Evolutionary conservation across 331 rosid genomes (phyloP).

Genomic region (Quercus tomentella): DNA sequence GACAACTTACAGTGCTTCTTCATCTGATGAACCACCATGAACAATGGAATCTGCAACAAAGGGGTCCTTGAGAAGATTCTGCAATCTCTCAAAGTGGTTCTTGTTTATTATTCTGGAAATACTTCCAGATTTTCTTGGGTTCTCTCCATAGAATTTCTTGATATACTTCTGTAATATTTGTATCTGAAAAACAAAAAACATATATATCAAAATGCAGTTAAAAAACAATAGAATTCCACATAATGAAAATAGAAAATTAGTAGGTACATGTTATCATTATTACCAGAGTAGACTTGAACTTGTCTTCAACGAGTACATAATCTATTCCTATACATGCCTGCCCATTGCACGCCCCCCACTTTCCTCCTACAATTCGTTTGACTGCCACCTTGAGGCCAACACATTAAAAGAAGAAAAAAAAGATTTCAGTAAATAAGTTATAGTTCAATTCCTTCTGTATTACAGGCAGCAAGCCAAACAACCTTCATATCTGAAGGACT

Average conservation of each 20-base stretch:
- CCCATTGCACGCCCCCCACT: conserved; percentile 88
- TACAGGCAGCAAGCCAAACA: not conserved
- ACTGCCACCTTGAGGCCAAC: conserved; percentile 50
- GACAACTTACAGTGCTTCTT: conserved; percentile 54
- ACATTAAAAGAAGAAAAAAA: conserved; percentile 10
- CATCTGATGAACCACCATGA: conserved; percentile 70
- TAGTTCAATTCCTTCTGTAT: not conserved
- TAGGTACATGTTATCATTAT: not conserved
- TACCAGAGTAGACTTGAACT: conserved; percentile 55
- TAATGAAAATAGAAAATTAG: not conserved
- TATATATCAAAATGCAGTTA: not conserved
- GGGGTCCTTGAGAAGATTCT: conserved; percentile 64
- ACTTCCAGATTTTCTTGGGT: conserved; percentile 43
- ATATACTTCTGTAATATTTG: conserved; percentile 47
- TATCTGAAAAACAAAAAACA: conserved; percentile 37
- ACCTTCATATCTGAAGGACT: conserved; percentile 65
- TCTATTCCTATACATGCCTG: conserved; percentile 86
- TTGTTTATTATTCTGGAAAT: conserved; percentile 62
- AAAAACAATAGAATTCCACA: not conserved
- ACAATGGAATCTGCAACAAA: conserved; percentile 67
- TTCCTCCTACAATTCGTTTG: conserved; percentile 73
- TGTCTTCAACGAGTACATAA: conserved; percentile 76
- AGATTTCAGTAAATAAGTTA: not conserved
- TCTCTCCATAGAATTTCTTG: conserved; percentile 56
- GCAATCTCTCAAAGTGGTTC: conserved; percentile 54